Evolutionary conservation across 805 yeast genomes (phyloP).

Genomic region (Saccharomycopsis sp.): DNA sequence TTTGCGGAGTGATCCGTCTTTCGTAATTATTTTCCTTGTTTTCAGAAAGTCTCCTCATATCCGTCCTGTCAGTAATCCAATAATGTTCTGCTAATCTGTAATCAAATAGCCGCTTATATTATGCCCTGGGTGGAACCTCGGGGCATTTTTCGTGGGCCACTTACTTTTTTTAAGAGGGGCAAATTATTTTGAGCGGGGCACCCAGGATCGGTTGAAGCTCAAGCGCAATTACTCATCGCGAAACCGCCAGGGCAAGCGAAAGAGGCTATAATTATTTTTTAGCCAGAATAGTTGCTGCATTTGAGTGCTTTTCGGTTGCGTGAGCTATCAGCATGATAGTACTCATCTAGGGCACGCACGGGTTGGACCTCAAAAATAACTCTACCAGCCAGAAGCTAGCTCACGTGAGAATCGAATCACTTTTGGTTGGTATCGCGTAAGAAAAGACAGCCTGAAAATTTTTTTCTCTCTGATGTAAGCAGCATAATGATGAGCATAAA

Average conservation of each 20-base stretch:
- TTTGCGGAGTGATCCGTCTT: neutral
- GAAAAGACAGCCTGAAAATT: neutral
- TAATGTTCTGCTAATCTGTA: neutral
- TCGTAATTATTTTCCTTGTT: neutral
- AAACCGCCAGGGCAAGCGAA: neutral
- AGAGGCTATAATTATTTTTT: neutral
- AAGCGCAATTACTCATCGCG: too few species aligned
- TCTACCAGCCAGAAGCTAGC: too few species aligned
- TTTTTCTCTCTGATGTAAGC: neutral
- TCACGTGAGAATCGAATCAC: neutral
- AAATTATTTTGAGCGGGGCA: too few species aligned
- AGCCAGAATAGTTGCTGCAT: neutral
- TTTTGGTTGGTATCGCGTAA: neutral
- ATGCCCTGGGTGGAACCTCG: neutral
- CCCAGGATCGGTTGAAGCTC: too few species aligned
- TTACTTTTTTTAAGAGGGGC: too few species aligned
- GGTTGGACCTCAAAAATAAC: too few species aligned
- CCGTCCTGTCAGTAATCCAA: neutral
- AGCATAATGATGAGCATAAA: neutral
- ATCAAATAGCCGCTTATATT: neutral
- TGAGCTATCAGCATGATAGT: too few species aligned
- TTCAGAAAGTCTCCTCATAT: neutral
- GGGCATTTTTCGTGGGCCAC: neutral
- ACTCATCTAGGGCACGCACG: too few species aligned
- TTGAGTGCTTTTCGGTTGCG: too few species aligned